Evolutionary conservation across 129 eudicot genomes (phyloP).

Genomic region (Artemisia annua): DNA sequence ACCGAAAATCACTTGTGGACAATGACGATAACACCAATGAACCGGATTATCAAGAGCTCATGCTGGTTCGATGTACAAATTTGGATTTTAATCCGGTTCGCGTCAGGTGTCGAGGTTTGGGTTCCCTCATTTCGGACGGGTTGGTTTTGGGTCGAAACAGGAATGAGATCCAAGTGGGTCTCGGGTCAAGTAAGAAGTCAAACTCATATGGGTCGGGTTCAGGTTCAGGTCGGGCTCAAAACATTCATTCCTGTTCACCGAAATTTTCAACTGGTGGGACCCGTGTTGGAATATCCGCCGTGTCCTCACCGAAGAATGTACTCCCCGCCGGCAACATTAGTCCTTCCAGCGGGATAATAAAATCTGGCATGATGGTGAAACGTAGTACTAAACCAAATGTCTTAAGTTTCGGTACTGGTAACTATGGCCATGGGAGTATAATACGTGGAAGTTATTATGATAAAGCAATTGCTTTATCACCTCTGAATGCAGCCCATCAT

Average conservation of each 20-base stretch:
- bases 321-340: slow-evolving; percentile 85
- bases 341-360: slow-evolving; percentile 71
- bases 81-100: not conserved
- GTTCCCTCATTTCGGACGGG: slow-evolving; percentile 87
- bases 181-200: not conserved
- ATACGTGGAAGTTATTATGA: slow-evolving; percentile 71
- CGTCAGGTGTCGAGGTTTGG: slow-evolving; percentile 14
- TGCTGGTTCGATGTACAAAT: slow-evolving; percentile 35
- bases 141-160: slow-evolving; percentile 66
- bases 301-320: slow-evolving; percentile 59
- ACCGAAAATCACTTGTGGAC: slow-evolving; percentile 34
- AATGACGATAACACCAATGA: slow-evolving; percentile 45
- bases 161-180: slow-evolving; percentile 15
- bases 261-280: no score
- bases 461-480: slow-evolving; percentile 56
- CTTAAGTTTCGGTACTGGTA: slow-evolving; percentile 58
- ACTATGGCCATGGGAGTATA: slow-evolving; percentile 92
- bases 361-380: slow-evolving; percentile 60
- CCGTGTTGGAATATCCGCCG: slow-evolving; percentile 34
- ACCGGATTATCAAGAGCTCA: slow-evolving; percentile 76
- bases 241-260: slow-evolving; percentile 52
- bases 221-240: slow-evolving; percentile 5
- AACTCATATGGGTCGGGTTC: no score
- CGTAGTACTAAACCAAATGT: slow-evolving; percentile 55
- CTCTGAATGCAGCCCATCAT: slow-evolving; percentile 69